These are phyloP conservation scores for Starmerella asiatica DNA, from an alignment of 805 yeast species.

Conservation along the genomic window DNA sequence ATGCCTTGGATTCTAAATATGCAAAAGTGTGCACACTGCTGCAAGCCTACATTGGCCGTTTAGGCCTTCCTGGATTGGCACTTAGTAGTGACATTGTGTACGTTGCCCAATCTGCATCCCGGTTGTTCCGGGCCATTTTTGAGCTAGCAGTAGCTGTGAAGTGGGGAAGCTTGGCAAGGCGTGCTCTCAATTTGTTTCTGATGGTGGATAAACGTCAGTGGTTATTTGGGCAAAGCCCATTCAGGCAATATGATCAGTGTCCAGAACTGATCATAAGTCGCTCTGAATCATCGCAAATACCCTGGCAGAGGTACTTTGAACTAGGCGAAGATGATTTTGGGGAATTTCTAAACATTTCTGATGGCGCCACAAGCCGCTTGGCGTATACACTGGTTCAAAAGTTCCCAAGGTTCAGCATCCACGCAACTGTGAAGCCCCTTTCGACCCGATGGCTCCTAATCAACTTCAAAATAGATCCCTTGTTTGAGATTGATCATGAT, in stretches of 20 bases:
- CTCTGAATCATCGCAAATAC: slow-evolving; percentile 67
- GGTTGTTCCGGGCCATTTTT: slow-evolving; percentile 71
- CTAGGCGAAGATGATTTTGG: slow-evolving; percentile 64
- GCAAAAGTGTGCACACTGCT: slow-evolving; percentile 69
- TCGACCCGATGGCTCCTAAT: slow-evolving; percentile 54
- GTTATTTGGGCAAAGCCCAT: slow-evolving; percentile 63
- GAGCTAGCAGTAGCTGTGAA: slow-evolving; percentile 58
- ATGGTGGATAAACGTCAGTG: slow-evolving; percentile 74
- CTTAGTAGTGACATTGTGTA: slow-evolving; percentile 86
- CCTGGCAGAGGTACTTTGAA: slow-evolving; percentile 66
- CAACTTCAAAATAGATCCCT: slow-evolving; percentile 52
- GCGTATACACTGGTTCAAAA: slow-evolving; percentile 44
- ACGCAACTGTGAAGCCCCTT: slow-evolving; percentile 60
- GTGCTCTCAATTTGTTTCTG: slow-evolving; percentile 52
- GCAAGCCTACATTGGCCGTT: slow-evolving; percentile 73
- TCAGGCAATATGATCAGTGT: slow-evolving; percentile 65
- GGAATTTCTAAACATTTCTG: slow-evolving; percentile 47
- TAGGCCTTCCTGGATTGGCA: slow-evolving; percentile 75
- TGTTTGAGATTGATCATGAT: slow-evolving; percentile 62
- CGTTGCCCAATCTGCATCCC: slow-evolving; percentile 83
- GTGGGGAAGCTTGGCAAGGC: slow-evolving; percentile 55
- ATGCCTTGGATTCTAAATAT: slow-evolving; percentile 49
- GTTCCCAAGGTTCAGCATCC: slow-evolving; percentile 57
- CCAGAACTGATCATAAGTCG: slow-evolving; percentile 58
- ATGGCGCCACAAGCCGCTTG: slow-evolving; percentile 46